phyloP scores from a whole-genome alignment of 768 basidiomycete species.

The Suillus subaureus region DNA sequence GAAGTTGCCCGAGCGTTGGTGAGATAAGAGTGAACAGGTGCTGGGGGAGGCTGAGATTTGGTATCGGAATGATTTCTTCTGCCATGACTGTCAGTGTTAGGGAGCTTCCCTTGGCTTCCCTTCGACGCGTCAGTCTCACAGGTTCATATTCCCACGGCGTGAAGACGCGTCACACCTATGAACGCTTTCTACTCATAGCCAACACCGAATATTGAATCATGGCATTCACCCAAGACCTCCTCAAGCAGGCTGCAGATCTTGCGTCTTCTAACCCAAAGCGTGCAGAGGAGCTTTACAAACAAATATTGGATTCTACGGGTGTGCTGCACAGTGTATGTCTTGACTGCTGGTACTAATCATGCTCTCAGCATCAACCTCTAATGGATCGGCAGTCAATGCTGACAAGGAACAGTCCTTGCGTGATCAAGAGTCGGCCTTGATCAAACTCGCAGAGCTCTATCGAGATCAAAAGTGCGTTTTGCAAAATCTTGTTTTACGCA shows the following conservation, averaged over 20 bases:
- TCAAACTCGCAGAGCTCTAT: slow-evolving; percentile 86
- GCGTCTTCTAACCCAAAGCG: slow-evolving; percentile 52
- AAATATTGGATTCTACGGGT: slow-evolving; percentile 54
- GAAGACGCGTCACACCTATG: slow-evolving; percentile 30
- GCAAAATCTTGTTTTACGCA: not conserved
- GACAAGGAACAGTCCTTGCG: slow-evolving; percentile 62
- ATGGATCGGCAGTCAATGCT: slow-evolving; percentile 32
- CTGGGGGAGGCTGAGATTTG: slow-evolving; percentile 82
- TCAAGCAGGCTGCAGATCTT: slow-evolving; percentile 53
- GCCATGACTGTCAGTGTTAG: slow-evolving; percentile 52
- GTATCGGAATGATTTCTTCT: slow-evolving; percentile 86
- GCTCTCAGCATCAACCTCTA: slow-evolving; percentile 34
- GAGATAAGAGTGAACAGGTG: slow-evolving; percentile 75
- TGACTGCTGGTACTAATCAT: not conserved
- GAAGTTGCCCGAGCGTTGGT: slow-evolving; percentile 59
- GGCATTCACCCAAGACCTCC: slow-evolving; percentile 26
- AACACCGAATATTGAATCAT: slow-evolving; percentile 13
- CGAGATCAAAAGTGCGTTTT: slow-evolving; percentile 75
- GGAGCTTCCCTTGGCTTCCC: not conserved
- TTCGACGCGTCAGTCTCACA: slow-evolving; percentile 38
- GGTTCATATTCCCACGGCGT: slow-evolving; percentile 29
- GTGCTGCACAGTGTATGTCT: slow-evolving; percentile 11
- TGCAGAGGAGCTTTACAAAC: slow-evolving; percentile 76
- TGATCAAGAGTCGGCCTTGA: slow-evolving; percentile 83
- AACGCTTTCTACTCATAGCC: not conserved